Base-by-base conservation (phyloP, 31 red algal genomes). In the Porphyra umbilicalis region DNA sequence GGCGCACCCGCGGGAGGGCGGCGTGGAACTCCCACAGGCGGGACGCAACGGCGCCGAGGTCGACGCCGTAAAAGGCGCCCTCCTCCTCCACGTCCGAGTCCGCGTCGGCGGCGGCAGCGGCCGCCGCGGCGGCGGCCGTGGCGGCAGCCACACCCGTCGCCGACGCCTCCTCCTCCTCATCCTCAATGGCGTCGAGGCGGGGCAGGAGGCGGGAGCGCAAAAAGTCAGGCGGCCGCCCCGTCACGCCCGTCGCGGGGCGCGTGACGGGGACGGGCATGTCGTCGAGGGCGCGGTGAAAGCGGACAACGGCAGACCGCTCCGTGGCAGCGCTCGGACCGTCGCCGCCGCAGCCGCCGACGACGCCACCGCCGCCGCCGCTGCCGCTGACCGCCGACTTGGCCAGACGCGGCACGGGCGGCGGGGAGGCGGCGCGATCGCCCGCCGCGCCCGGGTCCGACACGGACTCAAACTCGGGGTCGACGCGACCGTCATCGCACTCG, bases 1-100 rank as follows among this genome's bases (percentile, higher is more conserved):
- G 95, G 5, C 75, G 81, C 10, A 98, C 89, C 14, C 79, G 76
- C 11, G 95, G 91, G 39, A 98, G 75, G 30, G 78, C 78, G 32
- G 84, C 82, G 32, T 32, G 82, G 36, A 90, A 98, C 39, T 90
- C 75, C 77, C 71, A 75, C 80, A 92, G 81, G 44, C 92, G 89
- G 36, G 39, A 40, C 39, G 82, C 80, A n/a, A 98, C 89, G 14
- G 79, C 37, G 16, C 81, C 88, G 5, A 98, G 83, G 82, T 98
- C 90, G 8, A 92, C 86, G 0, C 85, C 81, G 76, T 92, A 95
- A 80, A 95, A 81, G 18, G 91, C 90, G 40, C 57, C 35, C 77
- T 34, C 83, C 77, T 84, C 74, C 76, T 78, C 57, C 57, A 29
- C 25, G 57, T 71, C 57, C 0, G 4, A 2, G 20, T 25, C 25